These are phyloP conservation scores for Scopulariopsis brevicaulis DNA, from an alignment of 2,329 filamentous ascomycete species.

Conservation along the genomic window DNA sequence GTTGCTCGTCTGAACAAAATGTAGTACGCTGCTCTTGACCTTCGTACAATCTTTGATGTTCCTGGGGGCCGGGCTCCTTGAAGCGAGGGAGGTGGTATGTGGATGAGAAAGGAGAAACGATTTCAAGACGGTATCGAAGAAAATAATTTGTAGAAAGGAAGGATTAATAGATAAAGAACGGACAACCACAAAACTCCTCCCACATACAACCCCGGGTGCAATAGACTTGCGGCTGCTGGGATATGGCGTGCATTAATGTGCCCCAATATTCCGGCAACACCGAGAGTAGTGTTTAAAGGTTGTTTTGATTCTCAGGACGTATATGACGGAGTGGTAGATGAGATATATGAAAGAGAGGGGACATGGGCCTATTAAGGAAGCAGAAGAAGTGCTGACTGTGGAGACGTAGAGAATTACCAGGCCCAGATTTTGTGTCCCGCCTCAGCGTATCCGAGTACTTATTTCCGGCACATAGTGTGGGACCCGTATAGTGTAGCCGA, in stretches of 20 bases:
- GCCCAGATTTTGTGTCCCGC: slow-evolving; percentile 1
- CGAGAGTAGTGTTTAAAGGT: neutral
- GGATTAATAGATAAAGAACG: neutral
- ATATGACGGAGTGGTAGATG: neutral
- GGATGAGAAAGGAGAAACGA: neutral
- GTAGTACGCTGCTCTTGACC: neutral
- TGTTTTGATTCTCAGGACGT: neutral
- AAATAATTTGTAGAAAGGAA: neutral
- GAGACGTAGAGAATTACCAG: neutral
- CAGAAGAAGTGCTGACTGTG: neutral
- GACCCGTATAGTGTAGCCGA: neutral
- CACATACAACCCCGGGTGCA: neutral
- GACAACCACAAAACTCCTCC: neutral
- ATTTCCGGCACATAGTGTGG: neutral
- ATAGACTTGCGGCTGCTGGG: neutral
- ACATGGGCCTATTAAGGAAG: neutral
- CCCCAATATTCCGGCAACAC: neutral
- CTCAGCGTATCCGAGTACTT: neutral
- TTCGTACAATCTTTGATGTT: neutral
- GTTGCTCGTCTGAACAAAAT: neutral
- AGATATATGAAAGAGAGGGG: neutral
- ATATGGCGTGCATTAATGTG: neutral
- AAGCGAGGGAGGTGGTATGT: neutral
- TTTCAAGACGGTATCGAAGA: neutral
- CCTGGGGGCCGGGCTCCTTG: too few relatives aligned